A percentile compares a stretch with the other conserved stretches of the same genome.
phyloP scores from a whole-genome alignment of 345 rosid species.

The Populus deltoides region DNA sequence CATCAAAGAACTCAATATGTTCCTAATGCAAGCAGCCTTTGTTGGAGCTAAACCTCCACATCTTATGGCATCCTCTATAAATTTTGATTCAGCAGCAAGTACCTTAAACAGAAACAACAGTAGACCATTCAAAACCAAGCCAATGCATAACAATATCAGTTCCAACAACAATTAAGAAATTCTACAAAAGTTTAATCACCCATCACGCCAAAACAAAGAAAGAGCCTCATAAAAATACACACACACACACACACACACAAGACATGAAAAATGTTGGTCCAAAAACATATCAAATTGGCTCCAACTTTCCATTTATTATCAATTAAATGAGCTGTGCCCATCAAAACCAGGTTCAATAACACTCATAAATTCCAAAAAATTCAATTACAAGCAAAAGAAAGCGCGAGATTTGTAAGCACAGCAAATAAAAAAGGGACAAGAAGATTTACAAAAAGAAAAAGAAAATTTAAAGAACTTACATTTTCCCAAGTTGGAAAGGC shows the following conservation, averaged over 20 bases:
- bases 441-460: neutral
- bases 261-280: too few relatives aligned
- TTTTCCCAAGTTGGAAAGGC: slow-evolving; percentile 68
- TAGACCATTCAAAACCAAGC: neutral
- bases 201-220: neutral
- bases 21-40: slow-evolving; percentile 71
- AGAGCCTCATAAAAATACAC: neutral
- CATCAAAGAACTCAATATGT: slow-evolving; percentile 54
- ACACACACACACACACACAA: too few relatives aligned
- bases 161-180: neutral
- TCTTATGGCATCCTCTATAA: slow-evolving; percentile 66
- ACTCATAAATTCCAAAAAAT: too few relatives aligned
- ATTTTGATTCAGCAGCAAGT: slow-evolving; percentile 57
- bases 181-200: neutral
- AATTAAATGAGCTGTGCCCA: too few relatives aligned
- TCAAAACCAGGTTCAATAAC: too few relatives aligned
- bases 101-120: slow-evolving; percentile 42
- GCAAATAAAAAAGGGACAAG: too few relatives aligned
- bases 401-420: too few relatives aligned
- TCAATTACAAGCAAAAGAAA: too few relatives aligned
- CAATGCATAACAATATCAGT: neutral
- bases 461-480: slow-evolving; percentile 34
- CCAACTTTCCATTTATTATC: too few relatives aligned
- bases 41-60: slow-evolving; percentile 91
- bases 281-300: too few relatives aligned